phyloP scores from a whole-genome alignment of 176 grass and related monocot species.

The Carex cristatella region DNA sequence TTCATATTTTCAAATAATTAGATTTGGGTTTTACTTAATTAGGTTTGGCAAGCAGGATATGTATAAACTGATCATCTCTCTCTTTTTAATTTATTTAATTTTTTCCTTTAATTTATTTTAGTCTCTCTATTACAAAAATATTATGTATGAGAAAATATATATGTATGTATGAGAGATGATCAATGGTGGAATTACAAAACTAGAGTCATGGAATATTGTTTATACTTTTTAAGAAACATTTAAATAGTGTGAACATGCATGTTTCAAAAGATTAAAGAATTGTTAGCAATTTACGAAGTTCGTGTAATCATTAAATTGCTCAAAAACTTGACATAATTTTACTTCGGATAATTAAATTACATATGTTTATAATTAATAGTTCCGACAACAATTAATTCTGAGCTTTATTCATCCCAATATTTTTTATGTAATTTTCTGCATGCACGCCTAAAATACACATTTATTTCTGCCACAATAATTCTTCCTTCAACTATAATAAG shows the following conservation, averaged over 20 bases:
- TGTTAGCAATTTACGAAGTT: not conserved
- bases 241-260: not conserved
- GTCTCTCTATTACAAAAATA: not conserved
- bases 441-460: not conserved
- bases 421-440: not conserved
- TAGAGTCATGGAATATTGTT: not conserved
- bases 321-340: no score
- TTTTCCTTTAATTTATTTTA: not conserved
- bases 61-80: not conserved
- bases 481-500: not conserved
- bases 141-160: not conserved
- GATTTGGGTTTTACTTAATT: not conserved
- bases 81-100: conserved; percentile 6
- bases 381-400: no score
- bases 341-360: no score
- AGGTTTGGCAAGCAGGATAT: not conserved
- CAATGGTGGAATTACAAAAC: not conserved
- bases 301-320: no score
- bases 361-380: no score
- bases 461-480: not conserved
- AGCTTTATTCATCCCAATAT: no score
- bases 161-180: not conserved
- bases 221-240: not conserved
- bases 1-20: not conserved
- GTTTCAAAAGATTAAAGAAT: not conserved